Conservation (phyloP, 2,329 filamentous ascomycete genomes). For the Fusarium newnesense region DNA sequence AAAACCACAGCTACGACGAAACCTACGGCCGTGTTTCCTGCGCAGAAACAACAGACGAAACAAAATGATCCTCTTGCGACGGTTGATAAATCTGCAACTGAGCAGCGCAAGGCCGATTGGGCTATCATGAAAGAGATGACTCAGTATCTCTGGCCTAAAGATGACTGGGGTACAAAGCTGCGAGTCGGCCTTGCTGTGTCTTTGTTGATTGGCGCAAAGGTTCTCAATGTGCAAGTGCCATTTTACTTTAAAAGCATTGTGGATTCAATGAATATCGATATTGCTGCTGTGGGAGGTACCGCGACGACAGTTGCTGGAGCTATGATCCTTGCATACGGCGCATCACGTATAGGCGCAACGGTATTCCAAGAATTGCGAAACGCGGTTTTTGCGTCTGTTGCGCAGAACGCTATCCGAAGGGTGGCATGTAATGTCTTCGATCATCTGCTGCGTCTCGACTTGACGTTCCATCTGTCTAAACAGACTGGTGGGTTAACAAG, state of each 20-base stretch:
- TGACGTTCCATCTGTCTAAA: conserved; percentile 92
- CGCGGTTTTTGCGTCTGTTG: conserved; percentile 95
- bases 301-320: conserved; percentile 89
- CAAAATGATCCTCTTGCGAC: conserved; percentile 48
- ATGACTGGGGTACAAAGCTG: conserved; percentile 76
- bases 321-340: conserved; percentile 93
- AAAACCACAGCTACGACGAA: conserved; percentile 32
- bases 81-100: conserved; percentile 69
- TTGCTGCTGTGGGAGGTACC: conserved; percentile 85
- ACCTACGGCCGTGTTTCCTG: conserved; percentile 27
- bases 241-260: conserved; percentile 99
- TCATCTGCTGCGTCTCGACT: conserved; percentile 86
- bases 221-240: conserved; percentile 96
- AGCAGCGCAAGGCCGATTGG: conserved; percentile 97
- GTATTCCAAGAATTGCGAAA: conserved; percentile 94
- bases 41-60: conserved; percentile 34
- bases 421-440: conserved; percentile 94
- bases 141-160: conserved; percentile 94
- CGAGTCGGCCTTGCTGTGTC: conserved; percentile 87
- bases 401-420: conserved; percentile 92
- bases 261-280: conserved; percentile 96
- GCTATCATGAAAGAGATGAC: conserved; percentile 99
- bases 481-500: conserved; percentile 95
- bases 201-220: conserved; percentile 88
- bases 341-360: conserved; percentile 86